Evolutionary conservation across 2,329 filamentous ascomycete species (phyloP).

Genomic region (Aspergillus amoenus): DNA sequence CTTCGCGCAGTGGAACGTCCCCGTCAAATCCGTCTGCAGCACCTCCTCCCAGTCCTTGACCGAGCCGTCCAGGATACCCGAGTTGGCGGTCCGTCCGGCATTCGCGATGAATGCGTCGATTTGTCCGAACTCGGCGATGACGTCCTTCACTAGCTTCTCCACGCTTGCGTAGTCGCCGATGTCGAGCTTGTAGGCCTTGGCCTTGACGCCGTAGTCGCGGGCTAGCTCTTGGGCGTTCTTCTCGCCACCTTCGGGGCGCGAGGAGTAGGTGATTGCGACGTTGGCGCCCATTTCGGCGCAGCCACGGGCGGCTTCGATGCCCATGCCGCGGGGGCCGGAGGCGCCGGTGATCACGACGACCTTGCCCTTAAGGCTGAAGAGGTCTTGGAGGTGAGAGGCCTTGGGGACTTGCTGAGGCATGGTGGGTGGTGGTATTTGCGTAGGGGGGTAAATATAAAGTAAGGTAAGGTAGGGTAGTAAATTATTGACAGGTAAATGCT

Average conservation of each 20-base stretch:
- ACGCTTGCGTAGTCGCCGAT: conserved; percentile 58
- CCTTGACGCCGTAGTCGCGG: conserved; percentile 63
- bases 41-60: conserved; percentile 74
- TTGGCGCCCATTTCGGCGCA: conserved; percentile 65
- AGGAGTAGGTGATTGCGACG: conserved; percentile 66
- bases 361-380: conserved; percentile 50
- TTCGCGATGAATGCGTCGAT: conserved; percentile 69
- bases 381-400: conserved; percentile 37
- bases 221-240: conserved; percentile 64
- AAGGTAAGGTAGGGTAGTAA: not conserved
- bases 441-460: not conserved
- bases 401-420: conserved; percentile 42
- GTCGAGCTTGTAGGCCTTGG: conserved; percentile 67
- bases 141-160: conserved; percentile 57
- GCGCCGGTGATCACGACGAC: conserved; percentile 51
- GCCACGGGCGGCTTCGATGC: conserved; percentile 65
- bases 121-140: conserved; percentile 68
- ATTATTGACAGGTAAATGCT: not conserved
- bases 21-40: conserved; percentile 83
- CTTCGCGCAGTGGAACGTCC: conserved; percentile 80
- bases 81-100: conserved; percentile 68
- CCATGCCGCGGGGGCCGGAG: conserved; percentile 64
- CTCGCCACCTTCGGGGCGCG: conserved; percentile 60
- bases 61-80: conserved; percentile 66
- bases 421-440: conserved; percentile 17